These are phyloP conservation scores for Nemania sp. DNA, from an alignment of 2,329 filamentous ascomycete genomes.

Conservation along the genomic window DNA sequence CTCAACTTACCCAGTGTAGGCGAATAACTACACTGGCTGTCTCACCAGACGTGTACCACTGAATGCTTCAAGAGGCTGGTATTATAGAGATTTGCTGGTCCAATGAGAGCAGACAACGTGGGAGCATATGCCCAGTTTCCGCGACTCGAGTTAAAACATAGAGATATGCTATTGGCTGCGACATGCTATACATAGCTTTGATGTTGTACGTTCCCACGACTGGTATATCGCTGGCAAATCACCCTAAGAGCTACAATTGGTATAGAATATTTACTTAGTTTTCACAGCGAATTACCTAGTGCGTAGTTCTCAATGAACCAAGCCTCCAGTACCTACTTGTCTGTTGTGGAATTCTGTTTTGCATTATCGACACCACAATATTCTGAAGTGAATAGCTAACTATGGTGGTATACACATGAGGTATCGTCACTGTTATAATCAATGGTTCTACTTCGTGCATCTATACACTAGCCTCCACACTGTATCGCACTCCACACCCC, in stretches of 20 bases:
- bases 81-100: slow-evolving; percentile 28
- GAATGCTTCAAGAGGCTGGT: slow-evolving; percentile 21
- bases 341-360: too few relatives aligned
- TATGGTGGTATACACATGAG: too few relatives aligned
- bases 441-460: too few relatives aligned
- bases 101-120: slow-evolving; percentile 37
- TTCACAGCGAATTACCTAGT: too few relatives aligned
- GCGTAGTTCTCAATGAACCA: too few relatives aligned
- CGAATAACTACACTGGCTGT: slow-evolving; percentile 12
- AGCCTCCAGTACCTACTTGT: too few relatives aligned
- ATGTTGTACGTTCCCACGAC: not conserved
- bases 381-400: too few relatives aligned
- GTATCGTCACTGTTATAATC: too few relatives aligned
- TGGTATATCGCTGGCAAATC: not conserved
- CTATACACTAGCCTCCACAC: too few relatives aligned
- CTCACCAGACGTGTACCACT: slow-evolving; percentile 28
- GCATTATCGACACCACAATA: too few relatives aligned
- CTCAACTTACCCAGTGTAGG: too few relatives aligned
- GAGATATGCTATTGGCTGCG: slow-evolving; percentile 11
- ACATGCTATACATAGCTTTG: slow-evolving; percentile 15
- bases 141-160: slow-evolving; percentile 19
- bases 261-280: too few relatives aligned
- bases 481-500: slow-evolving; percentile 22
- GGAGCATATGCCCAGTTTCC: slow-evolving; percentile 30
- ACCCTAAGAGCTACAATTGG: not conserved